These are phyloP conservation scores for Saussurea involucrata DNA, from an alignment of 129 eudicot species.

Conservation along the genomic window DNA sequence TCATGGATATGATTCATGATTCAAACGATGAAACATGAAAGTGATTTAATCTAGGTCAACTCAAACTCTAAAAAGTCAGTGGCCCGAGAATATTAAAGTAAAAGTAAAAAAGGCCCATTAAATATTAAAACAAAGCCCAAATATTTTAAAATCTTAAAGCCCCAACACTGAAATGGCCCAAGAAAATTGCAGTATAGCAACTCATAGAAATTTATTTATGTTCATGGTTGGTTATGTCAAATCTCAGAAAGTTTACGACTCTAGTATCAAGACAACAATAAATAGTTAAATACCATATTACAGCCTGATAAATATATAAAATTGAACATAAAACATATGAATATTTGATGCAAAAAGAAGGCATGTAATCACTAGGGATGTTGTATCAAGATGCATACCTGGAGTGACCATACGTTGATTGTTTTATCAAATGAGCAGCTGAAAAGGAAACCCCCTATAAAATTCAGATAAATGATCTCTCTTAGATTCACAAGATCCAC, in stretches of 20 bases:
- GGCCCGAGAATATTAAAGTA: no score
- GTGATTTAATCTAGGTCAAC: no score
- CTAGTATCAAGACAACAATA: background rate
- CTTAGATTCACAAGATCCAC: constrained; percentile 2
- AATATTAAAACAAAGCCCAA: no score
- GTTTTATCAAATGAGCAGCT: constrained; percentile 86
- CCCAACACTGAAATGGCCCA: no score
- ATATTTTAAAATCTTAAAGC: no score
- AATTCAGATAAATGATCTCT: constrained; percentile 12
- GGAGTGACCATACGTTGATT: constrained; percentile 76
- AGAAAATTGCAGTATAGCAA: background rate
- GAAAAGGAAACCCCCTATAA: constrained; percentile 78
- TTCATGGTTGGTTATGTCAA: background rate
- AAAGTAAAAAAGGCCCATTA: no score
- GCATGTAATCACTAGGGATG: background rate
- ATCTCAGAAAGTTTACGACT: background rate
- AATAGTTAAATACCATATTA: background rate
- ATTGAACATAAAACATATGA: background rate
- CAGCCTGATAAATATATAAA: background rate
- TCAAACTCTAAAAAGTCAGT: no score
- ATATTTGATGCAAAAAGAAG: background rate
- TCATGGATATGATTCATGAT: no score
- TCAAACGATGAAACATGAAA: no score
- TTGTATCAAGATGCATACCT: constrained; percentile 26
- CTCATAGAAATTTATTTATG: background rate